A percentile compares a stretch with the other conserved stretches of the same genome.
These are phyloP conservation scores for Begonia loranthoides DNA, from an alignment of 306 rosid species.

Conservation along the genomic window DNA sequence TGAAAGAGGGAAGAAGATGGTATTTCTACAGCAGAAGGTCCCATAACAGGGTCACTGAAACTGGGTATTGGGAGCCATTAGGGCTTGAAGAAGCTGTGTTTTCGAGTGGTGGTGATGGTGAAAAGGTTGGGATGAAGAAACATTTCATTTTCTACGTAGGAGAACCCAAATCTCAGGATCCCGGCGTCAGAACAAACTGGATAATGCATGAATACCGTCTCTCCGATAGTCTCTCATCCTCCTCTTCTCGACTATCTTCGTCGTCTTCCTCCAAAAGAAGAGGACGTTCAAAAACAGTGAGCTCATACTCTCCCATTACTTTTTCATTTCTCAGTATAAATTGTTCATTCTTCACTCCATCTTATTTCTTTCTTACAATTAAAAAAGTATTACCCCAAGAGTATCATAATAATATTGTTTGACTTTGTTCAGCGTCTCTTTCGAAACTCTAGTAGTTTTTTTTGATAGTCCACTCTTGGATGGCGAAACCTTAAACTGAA, in stretches of 20 bases:
- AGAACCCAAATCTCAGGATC: constrained; percentile 21
- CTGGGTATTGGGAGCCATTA: constrained; percentile 64
- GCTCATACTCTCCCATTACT: background rate
- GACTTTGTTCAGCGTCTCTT: too few species aligned
- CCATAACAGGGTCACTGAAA: constrained; percentile 38
- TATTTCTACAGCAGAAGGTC: constrained; percentile 77
- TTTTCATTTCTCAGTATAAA: background rate
- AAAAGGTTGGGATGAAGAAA: constrained; percentile 64
- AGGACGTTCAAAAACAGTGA: constrained; percentile 39
- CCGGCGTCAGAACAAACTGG: constrained; percentile 66
- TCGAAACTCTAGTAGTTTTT: too few species aligned
- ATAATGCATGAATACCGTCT: constrained; percentile 81
- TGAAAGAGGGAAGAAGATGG: constrained; percentile 81
- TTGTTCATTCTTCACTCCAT: too few species aligned
- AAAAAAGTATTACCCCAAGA: too few species aligned
- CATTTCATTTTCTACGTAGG: constrained; percentile 46
- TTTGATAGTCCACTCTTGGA: too few species aligned
- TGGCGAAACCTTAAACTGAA: too few species aligned
- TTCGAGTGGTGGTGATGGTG: constrained; percentile 19
- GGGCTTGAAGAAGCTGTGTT: constrained; percentile 61
- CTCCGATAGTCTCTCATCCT: constrained; percentile 24
- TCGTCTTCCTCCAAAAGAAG: constrained; percentile 45
- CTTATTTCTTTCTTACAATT: too few species aligned
- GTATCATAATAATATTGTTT: too few species aligned
- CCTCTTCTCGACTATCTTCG: constrained; percentile 2